phyloP scores from a whole-genome alignment of 2,329 filamentous ascomycete species.

The Arthroderma sp. region DNA sequence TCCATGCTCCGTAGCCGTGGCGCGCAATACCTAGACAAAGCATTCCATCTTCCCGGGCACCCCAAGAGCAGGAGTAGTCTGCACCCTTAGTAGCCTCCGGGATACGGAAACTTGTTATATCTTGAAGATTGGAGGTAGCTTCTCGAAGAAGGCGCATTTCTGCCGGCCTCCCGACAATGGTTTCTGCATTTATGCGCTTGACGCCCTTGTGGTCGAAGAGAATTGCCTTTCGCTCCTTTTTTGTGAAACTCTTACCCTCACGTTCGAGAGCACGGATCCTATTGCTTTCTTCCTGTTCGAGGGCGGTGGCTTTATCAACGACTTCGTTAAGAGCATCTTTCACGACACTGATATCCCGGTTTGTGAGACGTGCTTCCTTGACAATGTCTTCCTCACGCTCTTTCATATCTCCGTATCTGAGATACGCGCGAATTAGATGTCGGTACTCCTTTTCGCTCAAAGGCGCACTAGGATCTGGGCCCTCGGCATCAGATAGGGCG shows the following conservation, averaged over 20 bases:
- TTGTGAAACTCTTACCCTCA: conserved; percentile 70
- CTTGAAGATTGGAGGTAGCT: conserved; percentile 51
- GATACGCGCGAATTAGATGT: conserved; percentile 79
- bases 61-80: conserved; percentile 85
- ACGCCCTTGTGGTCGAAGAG: conserved; percentile 88
- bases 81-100: conserved; percentile 85
- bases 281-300: conserved; percentile 62
- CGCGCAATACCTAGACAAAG: conserved; percentile 83
- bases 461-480: conserved; percentile 71
- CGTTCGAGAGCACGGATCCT: conserved; percentile 54
- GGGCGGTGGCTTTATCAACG: conserved; percentile 54
- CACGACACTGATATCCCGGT: conserved; percentile 71
- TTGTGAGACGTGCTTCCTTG: conserved; percentile 69
- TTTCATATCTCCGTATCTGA: conserved; percentile 80
- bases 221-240: conserved; percentile 96
- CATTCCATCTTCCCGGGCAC: conserved; percentile 90
- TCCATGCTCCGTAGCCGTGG: conserved; percentile 93
- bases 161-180: conserved; percentile 77
- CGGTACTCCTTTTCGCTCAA: conserved; percentile 86
- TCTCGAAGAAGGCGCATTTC: conserved; percentile 77
- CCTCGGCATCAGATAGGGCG: conserved; percentile 53
- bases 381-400: conserved; percentile 80
- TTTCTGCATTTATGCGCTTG: conserved; percentile 92
- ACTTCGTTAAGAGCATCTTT: conserved; percentile 65
- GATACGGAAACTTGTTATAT: conserved; percentile 71